Evolutionary conservation across 768 basidiomycete species (phyloP), one percentile per base, ranked within the genome.

Genomic region (Lyophyllum atratum): DNA sequence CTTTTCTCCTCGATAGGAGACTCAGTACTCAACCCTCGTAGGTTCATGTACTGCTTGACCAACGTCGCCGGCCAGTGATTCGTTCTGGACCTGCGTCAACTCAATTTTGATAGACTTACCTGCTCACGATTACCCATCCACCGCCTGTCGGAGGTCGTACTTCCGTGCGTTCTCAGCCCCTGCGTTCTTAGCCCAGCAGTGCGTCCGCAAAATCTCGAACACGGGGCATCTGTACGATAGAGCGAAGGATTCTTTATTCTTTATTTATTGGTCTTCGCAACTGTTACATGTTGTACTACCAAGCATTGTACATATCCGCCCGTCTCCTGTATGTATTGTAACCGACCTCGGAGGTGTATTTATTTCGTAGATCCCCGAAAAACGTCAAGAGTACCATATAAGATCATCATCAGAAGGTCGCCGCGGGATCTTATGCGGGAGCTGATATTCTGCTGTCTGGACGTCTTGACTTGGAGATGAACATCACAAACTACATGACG

Each of bases 11-110:
- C 4, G 6, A 2, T 14, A 31, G 6, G 17, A 29, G 17, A 28
- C 19, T 42, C 21, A 17, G 7, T 21, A 28, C 19, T 42, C 21
- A 17, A 11, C 15, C 46, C 9, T 39, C 17, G 19, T n/a, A 66
- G 63, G 7, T 64, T 64, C 33, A 59, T 52, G 26, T 33, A 47
- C 14, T 47, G 44, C 19, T 15, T 40, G 19, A 55, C 54, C 39
- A 40, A 26, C 39, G 46, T 67, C 11, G 62, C 58, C 8, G 62
- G 64, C 10, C 66, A 67, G 45, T 52, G 62, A 15, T 59, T 65
- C 42, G 66, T 67, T 26, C 44, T 65, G 47, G 59, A 65, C 22
- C 46, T 67, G 12, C 62, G 60, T 31, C 29, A 31, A 12, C 51
- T 57, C 28, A 61, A 55, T 55, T 21, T 52, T 63, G 47, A 62